Evolutionary conservation across 2,329 filamentous ascomycete species (phyloP).

Genomic region (Simplicillium sp.): DNA sequence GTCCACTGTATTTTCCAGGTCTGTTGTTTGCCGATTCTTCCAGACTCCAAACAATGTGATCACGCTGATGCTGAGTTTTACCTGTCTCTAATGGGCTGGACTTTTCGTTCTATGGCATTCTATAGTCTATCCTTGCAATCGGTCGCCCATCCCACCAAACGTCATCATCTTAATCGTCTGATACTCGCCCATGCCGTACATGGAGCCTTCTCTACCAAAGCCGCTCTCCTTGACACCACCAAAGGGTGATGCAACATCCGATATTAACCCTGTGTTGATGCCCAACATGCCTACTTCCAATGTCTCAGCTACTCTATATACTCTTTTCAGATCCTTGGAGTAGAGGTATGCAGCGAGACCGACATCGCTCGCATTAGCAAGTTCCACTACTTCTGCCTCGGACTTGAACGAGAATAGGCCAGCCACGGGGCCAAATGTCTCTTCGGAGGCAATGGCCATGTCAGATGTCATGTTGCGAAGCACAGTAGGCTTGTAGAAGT

Average conservation of each 20-base stretch:
- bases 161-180: conserved; percentile 59
- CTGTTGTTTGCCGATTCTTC: too few species aligned
- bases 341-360: conserved; percentile 95
- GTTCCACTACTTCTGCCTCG: conserved; percentile 75
- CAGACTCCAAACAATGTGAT: too few species aligned
- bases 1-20: too few species aligned
- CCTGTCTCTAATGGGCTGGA: too few species aligned
- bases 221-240: conserved; percentile 78
- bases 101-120: too few species aligned
- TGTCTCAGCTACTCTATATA: conserved; percentile 53
- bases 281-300: conserved; percentile 84
- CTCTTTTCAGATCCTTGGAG: conserved; percentile 51
- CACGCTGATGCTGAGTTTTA: too few species aligned
- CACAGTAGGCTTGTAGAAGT: conserved; percentile 88
- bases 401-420: conserved; percentile 82
- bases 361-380: conserved; percentile 76
- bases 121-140: conserved; percentile 33
- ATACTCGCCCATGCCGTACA: conserved; percentile 71
- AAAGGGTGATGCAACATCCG: conserved; percentile 52
- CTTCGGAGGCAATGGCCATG: conserved; percentile 78
- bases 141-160: conserved; percentile 44
- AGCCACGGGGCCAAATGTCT: conserved; percentile 93
- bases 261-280: conserved; percentile 65
- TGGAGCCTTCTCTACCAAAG: conserved; percentile 69
- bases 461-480: conserved; percentile 76